phyloP scores from a whole-genome alignment of 371 early-diverging fungal genomes.

The Dinochytrium kinnereticum region DNA sequence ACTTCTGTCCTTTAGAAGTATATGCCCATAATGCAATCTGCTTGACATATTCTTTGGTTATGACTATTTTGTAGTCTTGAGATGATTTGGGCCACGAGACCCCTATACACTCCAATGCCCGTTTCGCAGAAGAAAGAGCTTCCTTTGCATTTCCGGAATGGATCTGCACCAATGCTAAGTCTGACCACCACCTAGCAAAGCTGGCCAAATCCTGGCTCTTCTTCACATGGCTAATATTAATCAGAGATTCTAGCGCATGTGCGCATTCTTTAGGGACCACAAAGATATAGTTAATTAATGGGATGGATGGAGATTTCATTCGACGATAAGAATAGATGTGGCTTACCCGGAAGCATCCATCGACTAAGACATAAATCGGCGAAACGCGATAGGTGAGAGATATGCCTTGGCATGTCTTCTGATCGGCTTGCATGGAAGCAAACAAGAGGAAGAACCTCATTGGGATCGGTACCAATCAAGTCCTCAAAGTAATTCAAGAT shows the following conservation, averaged over 20 bases:
- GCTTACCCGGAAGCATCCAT: constrained; percentile 11
- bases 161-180: not conserved
- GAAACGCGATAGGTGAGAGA: not conserved
- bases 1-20: not conserved
- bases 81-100: not conserved
- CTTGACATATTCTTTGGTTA: not conserved
- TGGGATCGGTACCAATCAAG: not conserved
- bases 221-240: not conserved
- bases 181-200: not conserved
- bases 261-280: not conserved
- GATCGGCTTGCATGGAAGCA: constrained; percentile 8
- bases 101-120: not conserved
- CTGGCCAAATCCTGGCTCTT: not conserved
- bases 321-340: too few relatives aligned
- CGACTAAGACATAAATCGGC: not conserved
- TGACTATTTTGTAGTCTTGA: not conserved
- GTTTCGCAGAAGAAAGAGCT: not conserved
- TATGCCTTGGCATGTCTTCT: not conserved
- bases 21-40: not conserved
- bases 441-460: not conserved
- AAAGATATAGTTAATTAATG: not conserved
- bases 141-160: constrained; percentile 2
- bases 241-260: constrained; percentile 5
- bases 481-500: constrained; percentile 7
- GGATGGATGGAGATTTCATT: too few relatives aligned